Evolutionary conservation across 352 stramenopile genomes (phyloP).

Genomic region (Chloridella minuta): DNA sequence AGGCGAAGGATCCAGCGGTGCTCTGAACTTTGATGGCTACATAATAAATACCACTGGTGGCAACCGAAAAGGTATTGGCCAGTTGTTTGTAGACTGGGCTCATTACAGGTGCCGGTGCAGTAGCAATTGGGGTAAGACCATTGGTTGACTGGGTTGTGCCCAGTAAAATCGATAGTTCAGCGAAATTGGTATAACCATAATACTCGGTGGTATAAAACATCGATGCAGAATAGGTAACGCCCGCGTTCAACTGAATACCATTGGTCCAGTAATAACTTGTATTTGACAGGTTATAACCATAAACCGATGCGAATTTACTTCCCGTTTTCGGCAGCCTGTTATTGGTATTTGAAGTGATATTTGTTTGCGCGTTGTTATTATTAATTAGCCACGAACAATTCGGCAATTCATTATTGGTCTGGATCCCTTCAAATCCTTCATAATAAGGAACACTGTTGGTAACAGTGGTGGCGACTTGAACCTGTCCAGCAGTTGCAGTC

Average conservation of each 20-base stretch:
- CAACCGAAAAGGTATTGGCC: neutral
- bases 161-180: neutral
- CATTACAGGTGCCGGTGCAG: neutral
- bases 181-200: neutral
- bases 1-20: neutral
- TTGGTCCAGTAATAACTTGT: neutral
- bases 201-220: neutral
- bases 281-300: neutral
- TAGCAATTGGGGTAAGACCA: neutral
- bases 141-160: neutral
- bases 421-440: neutral
- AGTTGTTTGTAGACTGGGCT: neutral
- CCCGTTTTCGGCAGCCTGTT: neutral
- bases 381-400: neutral
- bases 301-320: neutral
- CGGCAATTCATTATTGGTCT: neutral
- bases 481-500: neutral
- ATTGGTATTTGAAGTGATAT: neutral
- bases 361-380: neutral
- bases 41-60: neutral
- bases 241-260: neutral
- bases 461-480: neutral
- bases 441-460: neutral
- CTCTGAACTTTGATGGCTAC: neutral
- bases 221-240: neutral